phyloP scores from a whole-genome alignment of 1,284 basidiomycete species.

The Neotropicomus parvogracilis region DNA sequence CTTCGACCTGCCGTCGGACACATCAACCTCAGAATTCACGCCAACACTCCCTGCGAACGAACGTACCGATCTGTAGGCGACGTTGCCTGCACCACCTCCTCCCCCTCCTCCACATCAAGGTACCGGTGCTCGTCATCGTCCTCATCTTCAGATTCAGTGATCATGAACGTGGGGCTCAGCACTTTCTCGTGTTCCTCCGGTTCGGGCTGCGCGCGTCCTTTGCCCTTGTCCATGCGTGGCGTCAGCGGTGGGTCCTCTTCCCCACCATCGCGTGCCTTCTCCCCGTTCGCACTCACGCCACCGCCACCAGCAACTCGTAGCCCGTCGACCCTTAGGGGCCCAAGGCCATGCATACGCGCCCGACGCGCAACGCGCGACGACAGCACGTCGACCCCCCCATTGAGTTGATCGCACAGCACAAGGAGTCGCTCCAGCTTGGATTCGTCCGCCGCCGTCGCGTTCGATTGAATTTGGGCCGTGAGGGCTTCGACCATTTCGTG shows the following conservation, averaged over 20 bases:
- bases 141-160: constrained; percentile 62
- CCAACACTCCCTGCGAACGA: neutral
- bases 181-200: constrained; percentile 65
- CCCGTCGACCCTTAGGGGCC: constrained; percentile 34
- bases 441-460: constrained; percentile 48
- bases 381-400: constrained; percentile 46
- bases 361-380: constrained; percentile 31
- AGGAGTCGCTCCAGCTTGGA: constrained; percentile 63
- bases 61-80: constrained; percentile 62
- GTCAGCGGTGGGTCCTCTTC: constrained; percentile 47
- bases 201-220: constrained; percentile 63
- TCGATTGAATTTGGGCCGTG: constrained; percentile 48
- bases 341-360: constrained; percentile 48
- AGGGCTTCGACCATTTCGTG: constrained; percentile 58
- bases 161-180: constrained; percentile 66
- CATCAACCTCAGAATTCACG: neutral
- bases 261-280: constrained; percentile 16
- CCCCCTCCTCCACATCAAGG: constrained; percentile 33
- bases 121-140: constrained; percentile 40
- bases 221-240: constrained; percentile 71
- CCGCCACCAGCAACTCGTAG: constrained; percentile 4
- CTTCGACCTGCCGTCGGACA: constrained; percentile 47
- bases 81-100: constrained; percentile 31
- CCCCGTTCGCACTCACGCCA: neutral
- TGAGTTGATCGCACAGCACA: constrained; percentile 68